Evolutionary conservation across 2,329 filamentous ascomycete species (phyloP).

Genomic region (Neurospora sp.): DNA sequence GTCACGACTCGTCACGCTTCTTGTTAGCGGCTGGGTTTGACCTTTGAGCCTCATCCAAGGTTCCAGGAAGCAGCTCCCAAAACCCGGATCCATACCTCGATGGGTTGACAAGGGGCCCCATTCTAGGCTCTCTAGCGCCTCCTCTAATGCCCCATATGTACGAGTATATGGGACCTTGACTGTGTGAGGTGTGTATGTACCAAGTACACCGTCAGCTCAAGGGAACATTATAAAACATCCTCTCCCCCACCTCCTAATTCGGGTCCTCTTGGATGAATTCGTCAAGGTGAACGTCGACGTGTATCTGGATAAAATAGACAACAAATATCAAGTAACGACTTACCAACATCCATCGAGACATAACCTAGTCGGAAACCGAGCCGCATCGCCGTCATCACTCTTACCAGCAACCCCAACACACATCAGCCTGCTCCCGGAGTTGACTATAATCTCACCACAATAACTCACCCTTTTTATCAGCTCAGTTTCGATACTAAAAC

Average conservation of each 20-base stretch:
- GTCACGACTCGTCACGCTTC: neutral
- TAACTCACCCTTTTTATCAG: neutral
- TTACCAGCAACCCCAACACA: neutral
- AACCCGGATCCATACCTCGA: neutral
- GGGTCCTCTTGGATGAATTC: neutral
- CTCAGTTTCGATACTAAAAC: neutral
- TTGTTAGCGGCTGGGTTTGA: neutral
- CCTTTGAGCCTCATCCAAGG: neutral
- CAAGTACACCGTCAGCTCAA: neutral
- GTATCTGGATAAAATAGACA: neutral
- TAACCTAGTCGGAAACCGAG: neutral
- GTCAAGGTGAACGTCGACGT: neutral
- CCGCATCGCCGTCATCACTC: neutral
- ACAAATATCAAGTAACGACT: neutral
- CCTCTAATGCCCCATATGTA: neutral
- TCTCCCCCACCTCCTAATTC: neutral
- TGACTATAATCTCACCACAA: neutral
- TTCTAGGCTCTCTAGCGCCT: neutral
- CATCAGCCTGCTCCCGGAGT: neutral
- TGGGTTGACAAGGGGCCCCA: neutral
- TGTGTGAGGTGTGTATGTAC: neutral
- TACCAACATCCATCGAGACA: neutral
- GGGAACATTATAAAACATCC: neutral
- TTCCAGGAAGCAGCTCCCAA: neutral
- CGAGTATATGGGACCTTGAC: neutral